Percentiles rank a stretch among this genome's conserved stretches.
Conservation (phyloP, 2,329 filamentous ascomycete genomes). For the Pleomassaria siparia region DNA sequence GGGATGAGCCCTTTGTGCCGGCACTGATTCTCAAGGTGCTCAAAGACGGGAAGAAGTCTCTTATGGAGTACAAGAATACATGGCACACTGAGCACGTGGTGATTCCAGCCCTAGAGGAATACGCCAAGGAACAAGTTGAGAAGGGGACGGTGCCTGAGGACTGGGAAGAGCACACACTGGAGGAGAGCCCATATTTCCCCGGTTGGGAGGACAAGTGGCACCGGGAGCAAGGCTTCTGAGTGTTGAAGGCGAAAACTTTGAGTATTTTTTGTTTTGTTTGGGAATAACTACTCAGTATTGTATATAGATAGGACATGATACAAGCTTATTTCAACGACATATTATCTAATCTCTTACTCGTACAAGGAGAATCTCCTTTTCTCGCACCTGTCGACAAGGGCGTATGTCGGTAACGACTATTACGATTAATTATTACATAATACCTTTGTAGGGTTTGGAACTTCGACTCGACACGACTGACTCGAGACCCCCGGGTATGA, state of each 20-base stretch:
- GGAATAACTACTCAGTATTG: not conserved
- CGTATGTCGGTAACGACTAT: not conserved
- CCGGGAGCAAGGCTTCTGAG: constrained; percentile 61
- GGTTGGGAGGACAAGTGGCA: constrained; percentile 78
- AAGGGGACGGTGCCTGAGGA: constrained; percentile 60
- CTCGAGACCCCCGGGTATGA: no score
- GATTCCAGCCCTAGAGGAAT: constrained; percentile 64
- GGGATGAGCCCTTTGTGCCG: constrained; percentile 72
- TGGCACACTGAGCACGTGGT: constrained; percentile 77
- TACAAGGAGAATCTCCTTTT: not conserved
- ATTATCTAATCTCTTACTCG: not conserved
- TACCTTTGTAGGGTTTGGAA: no score
- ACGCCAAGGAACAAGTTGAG: constrained; percentile 66
- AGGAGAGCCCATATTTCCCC: constrained; percentile 74
- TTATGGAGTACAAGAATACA: constrained; percentile 81
- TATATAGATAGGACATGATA: not conserved
- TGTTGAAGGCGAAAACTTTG: not conserved
- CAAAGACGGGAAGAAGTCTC: constrained; percentile 66
- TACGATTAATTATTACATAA: no score
- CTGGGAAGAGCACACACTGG: constrained; percentile 70
- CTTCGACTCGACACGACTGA: no score
- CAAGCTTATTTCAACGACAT: constrained; percentile 1
- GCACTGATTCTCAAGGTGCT: constrained; percentile 68
- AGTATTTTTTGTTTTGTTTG: not conserved
- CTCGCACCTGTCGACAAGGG: not conserved